Evolutionary conservation across 345 rosid genomes (phyloP).

Genomic region (Turnera subulata): DNA sequence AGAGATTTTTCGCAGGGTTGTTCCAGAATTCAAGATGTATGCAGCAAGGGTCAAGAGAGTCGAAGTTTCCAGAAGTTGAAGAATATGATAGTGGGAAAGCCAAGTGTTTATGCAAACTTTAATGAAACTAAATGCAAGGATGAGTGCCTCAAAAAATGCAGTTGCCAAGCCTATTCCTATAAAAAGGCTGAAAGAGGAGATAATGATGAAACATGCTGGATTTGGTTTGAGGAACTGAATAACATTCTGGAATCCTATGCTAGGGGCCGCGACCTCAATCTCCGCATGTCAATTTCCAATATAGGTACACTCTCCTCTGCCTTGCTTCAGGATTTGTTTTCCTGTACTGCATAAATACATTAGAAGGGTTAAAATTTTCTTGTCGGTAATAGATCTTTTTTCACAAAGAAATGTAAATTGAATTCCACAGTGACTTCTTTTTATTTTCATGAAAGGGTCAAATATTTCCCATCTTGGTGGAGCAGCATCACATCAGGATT

Average conservation of each 20-base stretch:
- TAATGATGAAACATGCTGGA: constrained; percentile 31
- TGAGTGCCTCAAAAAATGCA: neutral
- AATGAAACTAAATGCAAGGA: constrained; percentile 1
- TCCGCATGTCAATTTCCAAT: too few species aligned
- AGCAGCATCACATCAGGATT: too few species aligned
- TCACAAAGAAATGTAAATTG: too few species aligned
- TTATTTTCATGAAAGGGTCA: too few species aligned
- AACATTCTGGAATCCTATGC: constrained; percentile 45
- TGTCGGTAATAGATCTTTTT: too few species aligned
- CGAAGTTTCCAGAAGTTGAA: constrained; percentile 13
- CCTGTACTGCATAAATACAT: too few species aligned
- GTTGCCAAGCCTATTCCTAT: constrained; percentile 31
- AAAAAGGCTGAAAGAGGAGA: neutral
- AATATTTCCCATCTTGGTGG: too few species aligned
- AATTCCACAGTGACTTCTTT: too few species aligned
- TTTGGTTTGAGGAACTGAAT: constrained; percentile 51
- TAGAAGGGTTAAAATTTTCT: too few species aligned
- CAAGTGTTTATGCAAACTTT: accelerated
- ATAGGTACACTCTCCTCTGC: too few species aligned
- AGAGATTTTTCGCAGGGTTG: constrained; percentile 30
- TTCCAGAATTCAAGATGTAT: constrained; percentile 2
- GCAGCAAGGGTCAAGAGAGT: neutral
- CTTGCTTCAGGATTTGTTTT: too few species aligned
- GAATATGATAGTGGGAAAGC: constrained; percentile 1
- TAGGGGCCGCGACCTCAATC: constrained; percentile 27